phyloP scores from a whole-genome alignment of 345 rosid species.

The Pistacia atlantica region DNA sequence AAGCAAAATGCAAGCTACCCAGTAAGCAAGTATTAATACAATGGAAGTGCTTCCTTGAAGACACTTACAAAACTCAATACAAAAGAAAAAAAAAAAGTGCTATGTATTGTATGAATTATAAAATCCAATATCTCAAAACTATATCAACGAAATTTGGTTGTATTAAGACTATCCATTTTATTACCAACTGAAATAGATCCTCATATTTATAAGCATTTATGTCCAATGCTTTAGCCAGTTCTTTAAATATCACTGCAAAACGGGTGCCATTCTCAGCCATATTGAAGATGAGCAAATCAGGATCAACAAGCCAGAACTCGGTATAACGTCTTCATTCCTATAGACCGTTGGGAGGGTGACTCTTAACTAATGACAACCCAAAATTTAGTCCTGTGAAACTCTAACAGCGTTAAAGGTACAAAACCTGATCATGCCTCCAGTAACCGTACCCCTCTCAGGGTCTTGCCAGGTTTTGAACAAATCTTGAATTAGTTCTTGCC shows the following conservation, averaged over 20 bases:
- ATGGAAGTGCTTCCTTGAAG: too few species aligned
- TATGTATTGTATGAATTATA: too few species aligned
- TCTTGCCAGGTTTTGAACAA: slow-evolving; percentile 46
- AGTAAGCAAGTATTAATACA: too few species aligned
- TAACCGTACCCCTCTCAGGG: slow-evolving; percentile 39
- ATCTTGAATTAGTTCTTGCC: slow-evolving; percentile 48
- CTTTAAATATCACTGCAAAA: too few species aligned
- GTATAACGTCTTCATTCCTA: neutral
- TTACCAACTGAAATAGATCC: too few species aligned
- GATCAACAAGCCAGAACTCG: slow-evolving; percentile 3
- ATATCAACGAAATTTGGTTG: neutral
- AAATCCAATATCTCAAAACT: neutral
- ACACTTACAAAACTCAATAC: too few species aligned
- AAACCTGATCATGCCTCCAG: slow-evolving; percentile 53
- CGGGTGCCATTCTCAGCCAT: neutral
- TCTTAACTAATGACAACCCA: neutral
- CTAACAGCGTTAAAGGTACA: neutral
- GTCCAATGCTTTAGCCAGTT: too few species aligned
- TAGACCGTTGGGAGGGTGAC: neutral
- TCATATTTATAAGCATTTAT: too few species aligned
- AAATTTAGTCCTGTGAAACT: neutral
- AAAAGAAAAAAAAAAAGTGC: neutral
- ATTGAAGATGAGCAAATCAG: neutral
- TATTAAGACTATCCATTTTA: neutral
- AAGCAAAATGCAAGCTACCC: too few species aligned